Base-by-base conservation (phyloP, 441 rosid genomes). In the Brassica balearica region DNA sequence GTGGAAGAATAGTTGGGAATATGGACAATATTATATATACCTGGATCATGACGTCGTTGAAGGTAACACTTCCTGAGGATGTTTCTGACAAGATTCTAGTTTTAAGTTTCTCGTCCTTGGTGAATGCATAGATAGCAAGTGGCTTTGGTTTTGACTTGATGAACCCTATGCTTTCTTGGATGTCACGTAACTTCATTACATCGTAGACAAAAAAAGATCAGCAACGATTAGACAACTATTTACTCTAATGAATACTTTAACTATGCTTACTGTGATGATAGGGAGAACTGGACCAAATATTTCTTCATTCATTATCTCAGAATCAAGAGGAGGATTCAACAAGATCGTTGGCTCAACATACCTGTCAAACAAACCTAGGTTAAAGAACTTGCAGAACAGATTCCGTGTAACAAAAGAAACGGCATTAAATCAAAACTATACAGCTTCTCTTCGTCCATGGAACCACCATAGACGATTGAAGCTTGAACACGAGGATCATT, bases 251-350 rank as follows among this genome's bases (percentile, higher is more conserved):
- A 19, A 19, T 19, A 19, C 19, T 19, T 19, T 19, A 19, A 19
- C 19, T 19, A 19, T 19, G 27, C 86, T 79, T 69, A 94, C 97
- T 7, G 95, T 94, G 79, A 94, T 86, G 66, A 94, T 85, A 0
- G 98, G 97, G 78, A 94, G 97, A 78, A 94, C 46, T 2, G 98
- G 97, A 27, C 98, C 98, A 20, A 94, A 94, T 27, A 94, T 88
- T 85, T 92, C 98, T 75, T 88, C 93, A 4, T 79, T 90, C 97
- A 94, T 94, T 48, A 94, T 73, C 82, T 90, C 87, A 58, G 98
- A 87, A 78, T 92, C 97, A 69, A 90, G 89, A 41, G 98, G 97
- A 73, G 96, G 96, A 84, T 94, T 82, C 72, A 94, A 80, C 85
- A 94, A 84, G 81, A 94, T 88, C 29, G 98, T 91, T 38, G 97